A percentile compares a stretch with the other conserved stretches of the same genome.
Evolutionary conservation across 2,329 filamentous ascomycete species (phyloP).

Genomic region (Tolypocladium pustulatum): DNA sequence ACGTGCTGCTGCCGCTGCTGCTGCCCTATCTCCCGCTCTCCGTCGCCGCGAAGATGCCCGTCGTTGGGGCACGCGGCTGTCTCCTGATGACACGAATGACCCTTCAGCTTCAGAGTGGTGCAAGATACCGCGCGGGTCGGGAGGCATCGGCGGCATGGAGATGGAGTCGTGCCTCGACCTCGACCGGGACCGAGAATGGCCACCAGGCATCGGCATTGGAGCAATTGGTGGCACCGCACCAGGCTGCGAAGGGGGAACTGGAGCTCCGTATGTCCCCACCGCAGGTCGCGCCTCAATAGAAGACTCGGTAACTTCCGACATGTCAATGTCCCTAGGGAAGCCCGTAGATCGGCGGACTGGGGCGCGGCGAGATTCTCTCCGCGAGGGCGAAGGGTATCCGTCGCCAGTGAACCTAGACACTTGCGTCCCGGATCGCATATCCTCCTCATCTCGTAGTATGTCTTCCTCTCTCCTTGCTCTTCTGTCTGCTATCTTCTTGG

Average conservation of each 20-base stretch:
- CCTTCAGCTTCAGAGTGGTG: conserved; percentile 18
- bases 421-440: conserved; percentile 47
- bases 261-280: conserved; percentile 12
- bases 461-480: conserved; percentile 36
- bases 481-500: conserved; percentile 52
- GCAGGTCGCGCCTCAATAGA: conserved; percentile 18
- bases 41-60: conserved; percentile 36
- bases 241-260: conserved; percentile 6
- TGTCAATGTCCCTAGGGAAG: conserved; percentile 13
- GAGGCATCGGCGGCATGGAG: conserved; percentile 44
- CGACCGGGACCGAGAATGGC: conserved; percentile 22
- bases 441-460: conserved; percentile 36
- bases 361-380: conserved; percentile 21
- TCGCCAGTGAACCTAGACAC: conserved; percentile 61
- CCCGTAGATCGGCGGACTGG: conserved; percentile 19
- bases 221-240: conserved; percentile 9
- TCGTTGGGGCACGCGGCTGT: conserved; percentile 25
- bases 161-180: conserved; percentile 30
- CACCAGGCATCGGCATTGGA: conserved; percentile 8
- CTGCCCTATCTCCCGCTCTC: conserved; percentile 32
- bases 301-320: conserved; percentile 26
- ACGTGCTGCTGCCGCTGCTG: conserved; percentile 35
- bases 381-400: conserved; percentile 41
- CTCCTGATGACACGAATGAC: conserved; percentile 17
- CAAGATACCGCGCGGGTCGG: conserved; percentile 36